These are phyloP conservation scores for Isabelozyma heimii DNA, from an alignment of 805 yeast species.

Conservation along the genomic window DNA sequence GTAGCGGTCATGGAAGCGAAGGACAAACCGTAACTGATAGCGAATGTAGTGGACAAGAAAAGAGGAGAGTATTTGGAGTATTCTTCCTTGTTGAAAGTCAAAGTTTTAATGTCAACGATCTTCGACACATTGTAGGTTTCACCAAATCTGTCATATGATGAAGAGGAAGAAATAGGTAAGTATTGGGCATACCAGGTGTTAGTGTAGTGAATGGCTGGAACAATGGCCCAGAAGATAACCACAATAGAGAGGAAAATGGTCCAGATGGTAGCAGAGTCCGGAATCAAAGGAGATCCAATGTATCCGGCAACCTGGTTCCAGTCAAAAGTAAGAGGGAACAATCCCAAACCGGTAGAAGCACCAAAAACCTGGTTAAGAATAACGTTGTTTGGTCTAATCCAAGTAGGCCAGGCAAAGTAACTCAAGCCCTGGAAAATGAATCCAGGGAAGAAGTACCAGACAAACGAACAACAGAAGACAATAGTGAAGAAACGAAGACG, in stretches of 20 bases:
- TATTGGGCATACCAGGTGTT: constrained; percentile 59
- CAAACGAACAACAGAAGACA: constrained; percentile 37
- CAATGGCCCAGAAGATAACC: constrained; percentile 46
- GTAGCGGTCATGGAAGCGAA: constrained; percentile 64
- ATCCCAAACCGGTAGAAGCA: constrained; percentile 56
- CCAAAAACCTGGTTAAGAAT: constrained; percentile 69
- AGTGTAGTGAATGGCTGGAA: constrained; percentile 52
- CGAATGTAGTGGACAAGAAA: constrained; percentile 55
- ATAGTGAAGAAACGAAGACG: constrained; percentile 47
- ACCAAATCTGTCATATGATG: constrained; percentile 42
- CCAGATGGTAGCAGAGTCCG: constrained; percentile 54
- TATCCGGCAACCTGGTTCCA: constrained; percentile 61
- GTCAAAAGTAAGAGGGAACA: constrained; percentile 66
- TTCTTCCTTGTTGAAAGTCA: constrained; percentile 39
- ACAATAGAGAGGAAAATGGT: constrained; percentile 35
- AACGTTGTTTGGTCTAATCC: constrained; percentile 63
- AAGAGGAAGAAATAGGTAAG: constrained; percentile 50
- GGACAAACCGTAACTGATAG: constrained; percentile 56
- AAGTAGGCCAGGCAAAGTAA: constrained; percentile 60
- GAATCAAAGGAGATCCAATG: constrained; percentile 61
- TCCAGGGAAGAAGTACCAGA: constrained; percentile 62
- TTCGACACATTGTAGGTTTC: constrained; percentile 46
- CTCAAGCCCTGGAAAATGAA: constrained; percentile 58
- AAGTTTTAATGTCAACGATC: constrained; percentile 40
- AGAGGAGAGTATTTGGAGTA: constrained; percentile 64